A percentile compares a stretch with the other conserved stretches of the same genome.
Evolutionary conservation across 2,329 filamentous ascomycete genomes (phyloP).

Genomic region (Sphaerulina musiva): DNA sequence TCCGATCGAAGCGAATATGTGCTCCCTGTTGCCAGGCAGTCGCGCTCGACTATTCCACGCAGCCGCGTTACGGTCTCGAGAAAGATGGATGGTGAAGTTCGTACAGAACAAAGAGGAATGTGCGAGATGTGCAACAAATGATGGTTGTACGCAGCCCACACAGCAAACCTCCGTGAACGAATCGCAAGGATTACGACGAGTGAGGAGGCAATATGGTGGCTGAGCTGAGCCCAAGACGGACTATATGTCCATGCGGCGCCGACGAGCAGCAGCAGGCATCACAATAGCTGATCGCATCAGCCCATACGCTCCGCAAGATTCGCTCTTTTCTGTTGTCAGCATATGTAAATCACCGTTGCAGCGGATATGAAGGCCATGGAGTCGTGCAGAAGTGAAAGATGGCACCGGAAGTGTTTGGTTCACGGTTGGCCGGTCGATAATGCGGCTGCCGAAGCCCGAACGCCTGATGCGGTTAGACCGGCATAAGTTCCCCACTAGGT

Average conservation of each 20-base stretch:
- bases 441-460: background rate
- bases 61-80: background rate
- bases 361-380: background rate
- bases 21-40: conserved; percentile 4
- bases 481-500: background rate
- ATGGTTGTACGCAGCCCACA: background rate
- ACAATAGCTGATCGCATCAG: background rate
- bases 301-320: background rate
- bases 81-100: too few species aligned
- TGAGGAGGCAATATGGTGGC: conserved; percentile 10
- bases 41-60: conserved; percentile 1
- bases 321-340: background rate
- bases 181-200: conserved; percentile 10
- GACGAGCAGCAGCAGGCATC: background rate
- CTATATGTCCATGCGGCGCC: background rate
- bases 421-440: conserved; percentile 2
- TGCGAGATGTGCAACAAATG: conserved; percentile 1
- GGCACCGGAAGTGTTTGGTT: background rate
- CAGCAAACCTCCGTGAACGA: conserved; percentile 3
- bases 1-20: background rate
- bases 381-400: background rate
- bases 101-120: background rate
- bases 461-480: background rate
- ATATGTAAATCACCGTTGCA: background rate
- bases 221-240: conserved; percentile 8